A percentile compares a stretch with the other conserved stretches of the same genome.
These are phyloP conservation scores for Fusarium coffeatum DNA, from an alignment of 2,329 filamentous ascomycete species.

Conservation along the genomic window DNA sequence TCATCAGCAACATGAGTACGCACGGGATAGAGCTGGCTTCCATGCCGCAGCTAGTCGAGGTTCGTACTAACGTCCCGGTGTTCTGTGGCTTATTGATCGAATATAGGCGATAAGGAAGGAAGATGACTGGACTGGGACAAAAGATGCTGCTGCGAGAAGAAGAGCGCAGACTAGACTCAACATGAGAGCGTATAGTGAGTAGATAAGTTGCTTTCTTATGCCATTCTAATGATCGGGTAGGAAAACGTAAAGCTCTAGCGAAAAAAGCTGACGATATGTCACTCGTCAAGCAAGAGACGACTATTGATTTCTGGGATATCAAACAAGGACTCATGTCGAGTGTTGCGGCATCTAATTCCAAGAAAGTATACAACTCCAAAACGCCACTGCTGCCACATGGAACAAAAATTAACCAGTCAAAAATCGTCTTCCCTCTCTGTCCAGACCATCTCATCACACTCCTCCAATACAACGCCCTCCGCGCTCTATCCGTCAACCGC, in stretches of 20 bases:
- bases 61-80: not conserved
- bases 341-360: not conserved
- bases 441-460: slow-evolving; percentile 30
- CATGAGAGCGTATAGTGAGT: slow-evolving; percentile 54
- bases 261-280: not conserved
- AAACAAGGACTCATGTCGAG: slow-evolving; percentile 1
- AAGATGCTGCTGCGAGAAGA: slow-evolving; percentile 55
- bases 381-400: not conserved
- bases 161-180: slow-evolving; percentile 59
- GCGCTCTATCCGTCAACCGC: slow-evolving; percentile 21
- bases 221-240: not conserved
- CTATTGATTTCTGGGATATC: slow-evolving; percentile 21
- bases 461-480: slow-evolving; percentile 29
- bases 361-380: not conserved
- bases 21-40: slow-evolving; percentile 9
- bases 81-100: not conserved
- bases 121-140: slow-evolving; percentile 61
- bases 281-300: not conserved
- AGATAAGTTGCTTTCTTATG: accelerated
- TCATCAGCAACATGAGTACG: not conserved
- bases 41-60: slow-evolving; percentile 25
- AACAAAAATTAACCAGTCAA: not conserved
- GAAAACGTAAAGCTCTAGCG: slow-evolving; percentile 19
- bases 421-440: slow-evolving; percentile 7
- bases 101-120: slow-evolving; percentile 52